phyloP scores from a whole-genome alignment of 352 stramenopile genomes.

The Globisporangium radiosum region DNA sequence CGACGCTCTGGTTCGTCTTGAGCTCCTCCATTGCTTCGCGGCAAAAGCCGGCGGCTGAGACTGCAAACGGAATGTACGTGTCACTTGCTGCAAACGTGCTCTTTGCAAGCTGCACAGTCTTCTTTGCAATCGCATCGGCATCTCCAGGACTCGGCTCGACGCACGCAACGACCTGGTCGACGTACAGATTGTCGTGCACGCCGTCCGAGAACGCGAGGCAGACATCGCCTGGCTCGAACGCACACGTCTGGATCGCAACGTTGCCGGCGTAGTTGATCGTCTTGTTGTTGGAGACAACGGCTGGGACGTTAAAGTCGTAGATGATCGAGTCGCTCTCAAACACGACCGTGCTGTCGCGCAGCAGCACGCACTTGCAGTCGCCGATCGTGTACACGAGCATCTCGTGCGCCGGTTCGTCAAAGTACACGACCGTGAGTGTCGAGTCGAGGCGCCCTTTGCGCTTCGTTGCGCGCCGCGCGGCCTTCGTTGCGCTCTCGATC shows the following conservation, averaged over 20 bases:
- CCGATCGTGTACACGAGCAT: slow-evolving; percentile 86
- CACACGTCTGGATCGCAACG: slow-evolving; percentile 65
- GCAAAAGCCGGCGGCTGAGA: slow-evolving; percentile 78
- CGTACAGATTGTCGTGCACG: slow-evolving; percentile 84
- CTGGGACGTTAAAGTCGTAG: slow-evolving; percentile 88
- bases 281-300: slow-evolving; percentile 82
- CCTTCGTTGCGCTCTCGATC: slow-evolving; percentile 69
- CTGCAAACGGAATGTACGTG: slow-evolving; percentile 80
- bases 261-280: slow-evolving; percentile 74
- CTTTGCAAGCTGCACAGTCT: slow-evolving; percentile 57
- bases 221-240: slow-evolving; percentile 69
- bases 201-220: slow-evolving; percentile 84
- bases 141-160: slow-evolving; percentile 36
- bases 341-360: slow-evolving; percentile 54
- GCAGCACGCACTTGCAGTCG: slow-evolving; percentile 83
- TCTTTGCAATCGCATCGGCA: slow-evolving; percentile 73
- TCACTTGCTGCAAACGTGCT: slow-evolving; percentile 59
- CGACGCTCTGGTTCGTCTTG: slow-evolving; percentile 51
- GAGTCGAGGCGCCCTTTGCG: slow-evolving; percentile 80
- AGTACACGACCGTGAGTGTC: slow-evolving; percentile 76
- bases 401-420: slow-evolving; percentile 55
- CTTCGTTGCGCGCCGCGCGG: slow-evolving; percentile 58
- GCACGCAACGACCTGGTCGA: slow-evolving; percentile 72
- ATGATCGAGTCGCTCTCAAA: slow-evolving; percentile 88
- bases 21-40: slow-evolving; percentile 73